Percentiles rank a stretch among this genome's conserved stretches.
Evolutionary conservation across 2,329 filamentous ascomycete genomes (phyloP).

Genomic region (Neoscytalidium dimidiatum): DNA sequence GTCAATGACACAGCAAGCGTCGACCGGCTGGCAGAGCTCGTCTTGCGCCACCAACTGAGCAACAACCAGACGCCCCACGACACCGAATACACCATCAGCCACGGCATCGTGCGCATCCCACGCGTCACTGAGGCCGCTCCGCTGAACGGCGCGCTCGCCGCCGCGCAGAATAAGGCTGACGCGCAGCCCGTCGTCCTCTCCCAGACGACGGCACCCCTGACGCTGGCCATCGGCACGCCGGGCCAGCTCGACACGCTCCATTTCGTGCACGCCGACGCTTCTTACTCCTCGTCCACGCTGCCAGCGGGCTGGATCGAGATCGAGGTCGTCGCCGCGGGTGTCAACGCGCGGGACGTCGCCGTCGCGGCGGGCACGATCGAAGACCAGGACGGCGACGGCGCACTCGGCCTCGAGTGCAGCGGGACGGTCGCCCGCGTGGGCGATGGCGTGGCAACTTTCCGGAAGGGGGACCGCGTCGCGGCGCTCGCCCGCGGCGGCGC

Average conservation of each 20-base stretch:
- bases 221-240: background rate
- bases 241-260: background rate
- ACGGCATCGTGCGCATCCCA: background rate
- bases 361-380: too few species aligned
- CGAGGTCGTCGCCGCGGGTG: background rate
- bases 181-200: background rate
- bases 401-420: constrained; percentile 21
- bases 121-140: background rate
- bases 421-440: constrained; percentile 25
- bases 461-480: constrained; percentile 18
- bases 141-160: background rate
- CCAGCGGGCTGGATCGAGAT: constrained; percentile 33
- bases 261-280: background rate
- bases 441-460: background rate
- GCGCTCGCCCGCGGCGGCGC: background rate
- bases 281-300: constrained; percentile 19
- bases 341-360: constrained; percentile 20
- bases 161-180: background rate
- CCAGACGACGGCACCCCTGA: background rate
- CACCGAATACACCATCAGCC: background rate
- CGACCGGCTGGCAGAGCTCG: background rate
- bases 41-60: background rate
- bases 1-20: background rate
- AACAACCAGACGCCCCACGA: background rate
- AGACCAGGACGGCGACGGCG: constrained; percentile 22